A percentile compares a stretch with the other conserved stretches of the same genome.
phyloP scores from a whole-genome alignment of 192 early-diverging fungal genomes.

The Backusella tarrabulga region DNA sequence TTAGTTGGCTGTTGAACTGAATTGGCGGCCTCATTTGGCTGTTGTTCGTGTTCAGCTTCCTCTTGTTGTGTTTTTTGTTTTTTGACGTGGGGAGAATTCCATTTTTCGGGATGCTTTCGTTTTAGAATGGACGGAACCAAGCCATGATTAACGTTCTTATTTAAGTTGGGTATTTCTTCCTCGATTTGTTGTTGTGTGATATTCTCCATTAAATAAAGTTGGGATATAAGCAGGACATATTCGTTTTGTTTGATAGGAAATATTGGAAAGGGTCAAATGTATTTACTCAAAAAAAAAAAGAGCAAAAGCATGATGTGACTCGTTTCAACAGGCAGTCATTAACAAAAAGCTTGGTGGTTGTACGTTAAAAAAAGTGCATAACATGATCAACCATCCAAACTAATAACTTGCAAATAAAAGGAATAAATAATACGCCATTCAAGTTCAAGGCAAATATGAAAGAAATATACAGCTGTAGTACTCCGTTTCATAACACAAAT shows the following conservation, averaged over 20 bases:
- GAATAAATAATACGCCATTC: too few species aligned
- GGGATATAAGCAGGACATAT: not conserved
- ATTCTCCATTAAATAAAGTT: conserved; percentile 1
- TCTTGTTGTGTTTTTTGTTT: not conserved
- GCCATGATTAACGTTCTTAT: not conserved
- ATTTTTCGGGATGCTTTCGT: conserved; percentile 1
- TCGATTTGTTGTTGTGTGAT: not conserved
- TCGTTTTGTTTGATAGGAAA: not conserved
- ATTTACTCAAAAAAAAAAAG: too few species aligned
- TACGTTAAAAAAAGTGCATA: too few species aligned
- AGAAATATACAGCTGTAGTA: too few species aligned
- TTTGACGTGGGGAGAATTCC: not conserved
- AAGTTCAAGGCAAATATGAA: too few species aligned
- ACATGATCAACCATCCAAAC: too few species aligned
- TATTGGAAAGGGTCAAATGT: not conserved
- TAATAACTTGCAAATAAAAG: too few species aligned
- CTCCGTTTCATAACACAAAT: too few species aligned
- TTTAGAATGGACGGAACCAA: not conserved
- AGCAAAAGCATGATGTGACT: too few species aligned
- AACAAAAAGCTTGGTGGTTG: too few species aligned
- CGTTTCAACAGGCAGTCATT: too few species aligned
- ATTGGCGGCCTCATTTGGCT: not conserved
- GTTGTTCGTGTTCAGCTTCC: not conserved
- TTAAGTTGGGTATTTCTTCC: not conserved
- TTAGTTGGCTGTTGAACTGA: not conserved